These are phyloP conservation scores for Ottelia alismoides DNA, from an alignment of 106 monocot genomes.

Conservation along the genomic window DNA sequence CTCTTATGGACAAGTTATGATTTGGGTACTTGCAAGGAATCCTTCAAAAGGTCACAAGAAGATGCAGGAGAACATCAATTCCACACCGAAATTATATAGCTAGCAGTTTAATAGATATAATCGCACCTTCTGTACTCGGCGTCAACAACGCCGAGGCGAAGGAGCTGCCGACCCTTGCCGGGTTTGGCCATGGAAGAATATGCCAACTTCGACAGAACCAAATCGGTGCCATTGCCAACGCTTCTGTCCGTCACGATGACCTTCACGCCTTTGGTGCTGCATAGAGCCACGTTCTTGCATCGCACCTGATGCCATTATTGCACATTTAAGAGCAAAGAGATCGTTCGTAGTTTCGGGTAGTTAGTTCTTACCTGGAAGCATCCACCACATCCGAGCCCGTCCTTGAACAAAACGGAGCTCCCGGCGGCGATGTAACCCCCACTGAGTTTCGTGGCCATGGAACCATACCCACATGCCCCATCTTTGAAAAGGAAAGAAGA, in stretches of 20 bases:
- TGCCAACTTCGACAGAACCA: slow-evolving; percentile 45
- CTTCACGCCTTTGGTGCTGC: slow-evolving; percentile 35
- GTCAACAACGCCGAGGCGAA: slow-evolving; percentile 23
- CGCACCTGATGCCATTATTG: slow-evolving; percentile 28
- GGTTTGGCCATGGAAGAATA: slow-evolving; percentile 48
- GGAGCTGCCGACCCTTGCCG: slow-evolving; percentile 22
- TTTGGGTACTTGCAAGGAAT: slow-evolving; percentile 54
- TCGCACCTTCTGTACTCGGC: slow-evolving; percentile 66
- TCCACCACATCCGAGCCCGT: slow-evolving; percentile 50
- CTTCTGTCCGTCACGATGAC: slow-evolving; percentile 56
- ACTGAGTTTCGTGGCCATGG: slow-evolving; percentile 32
- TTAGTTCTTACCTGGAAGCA: slow-evolving; percentile 44
- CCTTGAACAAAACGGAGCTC: slow-evolving; percentile 30
- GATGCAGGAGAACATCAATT: not conserved
- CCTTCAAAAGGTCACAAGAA: slow-evolving; percentile 10
- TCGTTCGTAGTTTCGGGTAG: not conserved
- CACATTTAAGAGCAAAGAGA: not conserved
- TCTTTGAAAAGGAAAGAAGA: slow-evolving; percentile 11
- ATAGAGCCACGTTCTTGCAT: slow-evolving; percentile 49
- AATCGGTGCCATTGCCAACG: slow-evolving; percentile 38
- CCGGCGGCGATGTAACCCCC: slow-evolving; percentile 36
- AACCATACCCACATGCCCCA: slow-evolving; percentile 76
- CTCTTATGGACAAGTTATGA: slow-evolving; percentile 46
- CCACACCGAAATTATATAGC: not conserved
- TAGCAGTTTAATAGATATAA: not conserved